These are phyloP conservation scores for Alloascoidea africana DNA, from an alignment of 805 yeast species.

Conservation along the genomic window DNA sequence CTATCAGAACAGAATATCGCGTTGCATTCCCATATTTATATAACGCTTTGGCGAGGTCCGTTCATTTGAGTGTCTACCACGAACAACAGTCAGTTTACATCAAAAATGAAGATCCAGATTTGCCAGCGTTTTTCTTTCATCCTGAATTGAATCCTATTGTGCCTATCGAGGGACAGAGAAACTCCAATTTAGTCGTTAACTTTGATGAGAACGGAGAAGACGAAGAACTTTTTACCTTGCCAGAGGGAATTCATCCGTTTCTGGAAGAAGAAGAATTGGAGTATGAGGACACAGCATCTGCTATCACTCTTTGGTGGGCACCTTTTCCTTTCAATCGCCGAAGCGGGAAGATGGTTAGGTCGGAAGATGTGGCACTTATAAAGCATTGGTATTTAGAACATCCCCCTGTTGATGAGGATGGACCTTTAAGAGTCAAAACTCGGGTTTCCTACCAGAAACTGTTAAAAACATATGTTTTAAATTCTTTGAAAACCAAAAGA, in stretches of 20 bases:
- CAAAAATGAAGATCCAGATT: conserved; percentile 30
- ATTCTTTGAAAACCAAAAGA: conserved; percentile 41
- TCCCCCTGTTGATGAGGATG: conserved; percentile 21
- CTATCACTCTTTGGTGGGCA: conserved; percentile 62
- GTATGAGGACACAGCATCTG: conserved; percentile 30
- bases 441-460: conserved; percentile 81
- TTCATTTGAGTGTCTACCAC: conserved; percentile 46
- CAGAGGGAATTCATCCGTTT: conserved; percentile 33
- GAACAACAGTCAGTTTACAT: conserved; percentile 41
- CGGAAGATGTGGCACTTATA: conserved; percentile 78
- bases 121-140: conserved; percentile 43
- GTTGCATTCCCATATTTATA: conserved; percentile 80
- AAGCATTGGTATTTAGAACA: conserved; percentile 72
- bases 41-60: conserved; percentile 60
- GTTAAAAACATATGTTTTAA: conserved; percentile 59
- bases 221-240: conserved; percentile 25
- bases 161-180: conserved; percentile 10
- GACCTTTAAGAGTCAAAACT: conserved; percentile 39
- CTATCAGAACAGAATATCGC: conserved; percentile 67
- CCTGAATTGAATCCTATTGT: conserved; percentile 41
- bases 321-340: conserved; percentile 75
- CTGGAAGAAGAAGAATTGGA: conserved; percentile 28
- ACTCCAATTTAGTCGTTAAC: conserved; percentile 11
- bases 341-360: conserved; percentile 57
- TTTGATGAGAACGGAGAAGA: conserved; percentile 20